A percentile compares a stretch with the other conserved stretches of the same genome.
Evolutionary conservation across 164 flowering plant genomes (phyloP).

Genomic region (Warburgia ugandensis): DNA sequence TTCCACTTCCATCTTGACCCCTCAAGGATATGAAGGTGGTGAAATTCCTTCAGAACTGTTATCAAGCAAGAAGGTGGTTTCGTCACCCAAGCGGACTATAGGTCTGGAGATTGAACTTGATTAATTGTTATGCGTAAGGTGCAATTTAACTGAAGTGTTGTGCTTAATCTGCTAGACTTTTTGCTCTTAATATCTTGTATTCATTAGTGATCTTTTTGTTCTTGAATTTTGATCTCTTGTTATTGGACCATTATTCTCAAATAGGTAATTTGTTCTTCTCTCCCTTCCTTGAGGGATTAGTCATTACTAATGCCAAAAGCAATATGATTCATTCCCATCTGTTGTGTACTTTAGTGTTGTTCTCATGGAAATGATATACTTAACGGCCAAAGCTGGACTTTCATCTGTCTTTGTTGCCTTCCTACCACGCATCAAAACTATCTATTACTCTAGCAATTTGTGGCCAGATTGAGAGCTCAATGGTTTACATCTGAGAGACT

Average conservation of each 20-base stretch:
- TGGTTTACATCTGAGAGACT: not conserved
- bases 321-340: too few species aligned
- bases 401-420: not conserved
- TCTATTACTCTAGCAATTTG: not conserved
- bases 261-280: not conserved
- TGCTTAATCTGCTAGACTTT: too few species aligned
- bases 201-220: not conserved
- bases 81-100: conserved; percentile 38
- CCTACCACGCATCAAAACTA: not conserved
- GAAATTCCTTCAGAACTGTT: conserved; percentile 52
- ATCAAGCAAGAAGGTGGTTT: conserved; percentile 31
- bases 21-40: conserved; percentile 42
- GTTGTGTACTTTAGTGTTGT: too few species aligned
- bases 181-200: too few species aligned
- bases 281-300: not conserved
- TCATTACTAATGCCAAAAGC: too few species aligned
- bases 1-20: conserved; percentile 46
- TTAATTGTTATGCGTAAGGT: not conserved
- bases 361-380: too few species aligned
- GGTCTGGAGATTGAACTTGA: conserved; percentile 31
- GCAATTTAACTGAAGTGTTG: too few species aligned
- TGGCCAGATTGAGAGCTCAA: not conserved
- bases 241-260: not conserved
- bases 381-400: not conserved
- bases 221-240: not conserved